These are phyloP conservation scores for Pyricularia grisea DNA, from an alignment of 2,329 filamentous ascomycete species.

Conservation along the genomic window DNA sequence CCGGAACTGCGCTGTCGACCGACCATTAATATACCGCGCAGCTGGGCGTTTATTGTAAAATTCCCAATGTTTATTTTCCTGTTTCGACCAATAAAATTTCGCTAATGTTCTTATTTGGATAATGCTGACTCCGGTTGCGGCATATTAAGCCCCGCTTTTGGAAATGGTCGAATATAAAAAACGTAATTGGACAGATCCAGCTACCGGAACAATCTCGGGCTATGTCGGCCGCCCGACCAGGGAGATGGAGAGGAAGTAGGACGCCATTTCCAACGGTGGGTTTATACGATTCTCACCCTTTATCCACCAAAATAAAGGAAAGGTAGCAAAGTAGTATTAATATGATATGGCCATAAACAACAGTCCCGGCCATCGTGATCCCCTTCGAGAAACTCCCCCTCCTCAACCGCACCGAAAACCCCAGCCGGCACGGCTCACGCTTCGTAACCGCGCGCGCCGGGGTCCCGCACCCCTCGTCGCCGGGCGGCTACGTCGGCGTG, in stretches of 20 bases:
- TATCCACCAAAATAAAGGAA: no score
- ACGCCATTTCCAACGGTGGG: neutral
- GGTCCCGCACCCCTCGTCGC: neutral
- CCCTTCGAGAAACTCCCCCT: neutral
- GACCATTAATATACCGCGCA: no score
- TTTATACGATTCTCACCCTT: neutral
- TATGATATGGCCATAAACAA: neutral
- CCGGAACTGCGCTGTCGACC: no score
- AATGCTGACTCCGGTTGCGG: no score
- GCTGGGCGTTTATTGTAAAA: no score
- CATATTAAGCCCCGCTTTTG: neutral
- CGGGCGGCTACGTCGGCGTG: neutral
- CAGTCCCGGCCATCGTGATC: neutral
- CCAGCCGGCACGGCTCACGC: neutral
- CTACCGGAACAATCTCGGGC: neutral
- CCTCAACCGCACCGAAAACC: neutral
- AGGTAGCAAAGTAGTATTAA: neutral
- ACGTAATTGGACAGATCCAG: neutral
- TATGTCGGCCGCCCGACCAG: neutral
- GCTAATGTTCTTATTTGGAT: no score
- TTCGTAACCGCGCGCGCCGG: neutral
- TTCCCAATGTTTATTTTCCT: no score
- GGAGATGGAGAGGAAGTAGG: neutral
- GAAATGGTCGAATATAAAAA: neutral
- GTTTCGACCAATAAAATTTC: no score